A percentile compares a stretch with the other conserved stretches of the same genome.
phyloP scores from a whole-genome alignment of 1,284 basidiomycete species.

The Malassezia dermatis region DNA sequence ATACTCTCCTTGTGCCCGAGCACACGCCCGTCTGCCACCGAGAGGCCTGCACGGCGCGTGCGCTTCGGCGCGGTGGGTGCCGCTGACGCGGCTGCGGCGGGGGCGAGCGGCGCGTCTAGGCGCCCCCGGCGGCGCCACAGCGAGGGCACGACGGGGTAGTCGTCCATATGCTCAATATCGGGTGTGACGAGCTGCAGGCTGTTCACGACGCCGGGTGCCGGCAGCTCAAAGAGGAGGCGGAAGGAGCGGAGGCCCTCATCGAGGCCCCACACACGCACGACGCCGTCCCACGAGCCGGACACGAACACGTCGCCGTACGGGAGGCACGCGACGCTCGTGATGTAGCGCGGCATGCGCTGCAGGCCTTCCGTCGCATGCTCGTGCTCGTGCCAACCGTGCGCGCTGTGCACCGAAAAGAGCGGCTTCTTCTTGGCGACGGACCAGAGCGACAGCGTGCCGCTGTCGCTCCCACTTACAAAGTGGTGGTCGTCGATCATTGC shows the following conservation, averaged over 20 bases:
- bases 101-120: conserved; percentile 3
- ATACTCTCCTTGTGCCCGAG: conserved; percentile 21
- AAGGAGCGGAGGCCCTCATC: conserved; percentile 69
- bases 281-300: conserved; percentile 84
- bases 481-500: conserved; percentile 87
- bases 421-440: conserved; percentile 91
- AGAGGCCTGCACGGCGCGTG: neutral
- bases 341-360: conserved; percentile 72
- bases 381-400: conserved; percentile 66
- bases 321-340: conserved; percentile 70
- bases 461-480: conserved; percentile 88
- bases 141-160: conserved; percentile 10
- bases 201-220: conserved; percentile 72
- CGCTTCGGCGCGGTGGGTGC: neutral
- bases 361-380: conserved; percentile 63
- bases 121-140: conserved; percentile 21
- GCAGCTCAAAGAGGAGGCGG: conserved; percentile 57
- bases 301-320: conserved; percentile 84
- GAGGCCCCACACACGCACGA: conserved; percentile 78
- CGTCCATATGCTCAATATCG: neutral
- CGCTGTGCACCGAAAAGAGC: conserved; percentile 67
- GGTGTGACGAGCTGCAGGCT: conserved; percentile 66
- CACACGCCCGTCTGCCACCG: conserved; percentile 8
- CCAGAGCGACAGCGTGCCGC: conserved; percentile 78
- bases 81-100: neutral